Evolutionary conservation across 2,329 filamentous ascomycete species (phyloP).

Genomic region (Fusarium dlaminii): DNA sequence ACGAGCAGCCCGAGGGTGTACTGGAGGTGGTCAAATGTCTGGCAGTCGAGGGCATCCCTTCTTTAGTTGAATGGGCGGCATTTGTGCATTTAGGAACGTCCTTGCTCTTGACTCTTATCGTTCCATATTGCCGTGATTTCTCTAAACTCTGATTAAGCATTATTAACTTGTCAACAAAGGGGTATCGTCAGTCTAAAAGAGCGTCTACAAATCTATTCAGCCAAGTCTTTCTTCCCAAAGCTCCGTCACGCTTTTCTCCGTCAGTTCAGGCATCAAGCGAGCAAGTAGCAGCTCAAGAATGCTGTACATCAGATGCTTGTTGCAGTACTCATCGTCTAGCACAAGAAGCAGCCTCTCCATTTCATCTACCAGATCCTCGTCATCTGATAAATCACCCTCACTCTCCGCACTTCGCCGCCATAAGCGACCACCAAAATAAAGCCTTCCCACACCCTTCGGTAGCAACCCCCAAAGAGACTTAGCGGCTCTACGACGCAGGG

Average conservation of each 20-base stretch:
- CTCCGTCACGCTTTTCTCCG: conserved; percentile 74
- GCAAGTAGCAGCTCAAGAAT: conserved; percentile 85
- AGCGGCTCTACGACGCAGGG: conserved; percentile 74
- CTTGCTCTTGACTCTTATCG: conserved; percentile 30
- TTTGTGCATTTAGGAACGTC: conserved; percentile 41
- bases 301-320: conserved; percentile 88
- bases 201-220: conserved; percentile 22
- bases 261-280: conserved; percentile 84
- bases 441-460: conserved; percentile 57
- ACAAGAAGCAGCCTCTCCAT: conserved; percentile 76
- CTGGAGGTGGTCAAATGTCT: conserved; percentile 12
- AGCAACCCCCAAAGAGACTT: conserved; percentile 62
- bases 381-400: conserved; percentile 36
- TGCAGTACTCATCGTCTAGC: conserved; percentile 85
- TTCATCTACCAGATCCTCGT: conserved; percentile 61
- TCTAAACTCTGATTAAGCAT: neutral
- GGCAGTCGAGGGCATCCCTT: conserved; percentile 31
- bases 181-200: conserved; percentile 36
- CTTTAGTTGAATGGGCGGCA: conserved; percentile 41
- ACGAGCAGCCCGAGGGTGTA: neutral
- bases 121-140: neutral
- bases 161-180: conserved; percentile 17
- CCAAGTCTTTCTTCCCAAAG: conserved; percentile 77
- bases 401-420: conserved; percentile 38
- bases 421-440: conserved; percentile 60